These are phyloP conservation scores for Skeletonema tropicum DNA, from an alignment of 108 stramenopile species.

Conservation along the genomic window DNA sequence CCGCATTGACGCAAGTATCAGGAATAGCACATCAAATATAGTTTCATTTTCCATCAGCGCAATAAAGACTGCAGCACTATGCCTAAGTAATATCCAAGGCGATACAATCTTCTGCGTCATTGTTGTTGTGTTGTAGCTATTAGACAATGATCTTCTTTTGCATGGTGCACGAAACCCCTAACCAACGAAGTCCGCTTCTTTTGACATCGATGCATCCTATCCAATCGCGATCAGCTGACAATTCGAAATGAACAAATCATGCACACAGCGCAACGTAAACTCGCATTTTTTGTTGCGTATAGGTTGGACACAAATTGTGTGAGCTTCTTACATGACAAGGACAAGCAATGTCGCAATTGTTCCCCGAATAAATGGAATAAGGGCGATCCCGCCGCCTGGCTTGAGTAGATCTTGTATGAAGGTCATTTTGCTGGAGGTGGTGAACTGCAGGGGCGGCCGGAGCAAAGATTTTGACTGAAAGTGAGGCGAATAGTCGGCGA, in stretches of 20 bases:
- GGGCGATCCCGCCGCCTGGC: constrained; percentile 86
- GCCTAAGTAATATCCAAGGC: not conserved
- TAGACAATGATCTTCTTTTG: not conserved
- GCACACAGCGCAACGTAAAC: not conserved
- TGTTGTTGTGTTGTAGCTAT: not conserved
- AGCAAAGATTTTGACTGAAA: too few species aligned
- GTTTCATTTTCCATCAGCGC: not conserved
- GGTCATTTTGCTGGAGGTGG: constrained; percentile 26
- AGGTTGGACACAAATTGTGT: not conserved
- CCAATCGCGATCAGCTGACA: not conserved
- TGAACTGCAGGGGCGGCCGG: not conserved
- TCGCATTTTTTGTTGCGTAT: not conserved
- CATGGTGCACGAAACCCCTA: not conserved
- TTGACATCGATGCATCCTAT: not conserved
- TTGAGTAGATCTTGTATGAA: constrained; percentile 74
- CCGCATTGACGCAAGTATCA: too few species aligned
- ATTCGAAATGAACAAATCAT: not conserved
- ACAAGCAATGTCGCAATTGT: constrained; percentile 72
- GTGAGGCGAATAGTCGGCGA: too few species aligned
- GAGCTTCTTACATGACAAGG: constrained; percentile 48
- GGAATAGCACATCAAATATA: not conserved
- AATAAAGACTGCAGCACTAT: not conserved
- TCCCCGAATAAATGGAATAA: constrained; percentile 81
- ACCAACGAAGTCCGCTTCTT: not conserved
- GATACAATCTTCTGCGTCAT: not conserved